Conservation (phyloP, 129 eudicot species). For the Pittosporum tobira region DNA sequence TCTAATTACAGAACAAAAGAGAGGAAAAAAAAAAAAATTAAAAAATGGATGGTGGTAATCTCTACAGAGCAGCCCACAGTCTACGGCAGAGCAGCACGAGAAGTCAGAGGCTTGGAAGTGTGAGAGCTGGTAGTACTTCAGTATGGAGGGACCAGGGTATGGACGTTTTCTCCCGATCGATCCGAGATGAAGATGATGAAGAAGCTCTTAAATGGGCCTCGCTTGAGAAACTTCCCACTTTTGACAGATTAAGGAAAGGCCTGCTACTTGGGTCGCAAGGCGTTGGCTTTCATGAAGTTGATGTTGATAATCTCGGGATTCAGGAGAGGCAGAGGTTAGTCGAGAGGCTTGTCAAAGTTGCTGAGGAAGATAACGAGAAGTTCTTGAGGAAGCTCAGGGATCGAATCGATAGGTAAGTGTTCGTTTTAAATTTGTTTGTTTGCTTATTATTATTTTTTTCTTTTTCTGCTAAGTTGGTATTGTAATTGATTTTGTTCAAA, state of each 20-base stretch:
- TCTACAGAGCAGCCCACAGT: background rate
- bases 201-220: conserved; percentile 90
- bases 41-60: too few relatives aligned
- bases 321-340: conserved; percentile 41
- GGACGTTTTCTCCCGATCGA: conserved; percentile 46
- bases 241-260: conserved; percentile 63
- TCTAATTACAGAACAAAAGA: too few relatives aligned
- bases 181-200: conserved; percentile 65
- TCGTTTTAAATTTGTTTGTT: too few relatives aligned
- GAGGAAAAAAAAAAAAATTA: too few relatives aligned
- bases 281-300: conserved; percentile 31
- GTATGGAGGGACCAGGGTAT: conserved; percentile 42
- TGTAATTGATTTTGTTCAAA: too few relatives aligned
- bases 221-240: conserved; percentile 73
- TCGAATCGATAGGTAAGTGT: conserved; percentile 50
- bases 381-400: conserved; percentile 60
- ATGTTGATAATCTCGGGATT: conserved; percentile 44
- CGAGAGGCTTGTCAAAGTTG: conserved; percentile 46
- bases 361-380: conserved; percentile 76
- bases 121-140: conserved; percentile 40
- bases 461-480: background rate
- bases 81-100: background rate
- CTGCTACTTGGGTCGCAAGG: conserved; percentile 51
- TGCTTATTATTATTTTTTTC: too few relatives aligned
- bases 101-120: conserved; percentile 15